phyloP scores from a whole-genome alignment of 1,284 basidiomycete species.

The Austroboletus niveus region DNA sequence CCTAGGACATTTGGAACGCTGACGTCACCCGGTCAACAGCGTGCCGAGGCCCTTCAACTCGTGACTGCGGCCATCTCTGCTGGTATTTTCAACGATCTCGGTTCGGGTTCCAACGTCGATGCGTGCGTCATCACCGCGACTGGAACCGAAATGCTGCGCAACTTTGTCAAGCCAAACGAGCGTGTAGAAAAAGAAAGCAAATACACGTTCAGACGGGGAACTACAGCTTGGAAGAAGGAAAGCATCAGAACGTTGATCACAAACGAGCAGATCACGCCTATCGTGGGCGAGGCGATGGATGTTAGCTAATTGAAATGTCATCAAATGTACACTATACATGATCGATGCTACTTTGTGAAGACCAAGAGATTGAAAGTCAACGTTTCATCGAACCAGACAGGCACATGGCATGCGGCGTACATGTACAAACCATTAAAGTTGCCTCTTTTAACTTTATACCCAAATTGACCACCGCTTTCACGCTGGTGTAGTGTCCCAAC shows the following conservation, averaged over 20 bases:
- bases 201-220: slow-evolving; percentile 76
- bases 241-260: slow-evolving; percentile 70
- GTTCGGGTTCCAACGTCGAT: slow-evolving; percentile 97
- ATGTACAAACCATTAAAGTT: too few relatives aligned
- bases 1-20: not conserved
- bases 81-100: slow-evolving; percentile 99
- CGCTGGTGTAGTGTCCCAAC: too few relatives aligned
- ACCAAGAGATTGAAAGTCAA: too few relatives aligned
- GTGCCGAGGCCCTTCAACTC: slow-evolving; percentile 79
- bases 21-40: slow-evolving; percentile 44
- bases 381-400: too few relatives aligned
- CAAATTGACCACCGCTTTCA: too few relatives aligned
- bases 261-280: slow-evolving; percentile 61
- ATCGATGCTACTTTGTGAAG: too few relatives aligned
- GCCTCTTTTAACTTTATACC: too few relatives aligned
- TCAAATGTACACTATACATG: not conserved
- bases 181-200: slow-evolving; percentile 80
- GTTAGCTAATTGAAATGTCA: slow-evolving; percentile 43
- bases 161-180: slow-evolving; percentile 91
- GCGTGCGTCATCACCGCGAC: slow-evolving; percentile 90
- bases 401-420: too few relatives aligned
- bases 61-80: slow-evolving; percentile 88
- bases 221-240: slow-evolving; percentile 87
- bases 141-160: slow-evolving; percentile 86
- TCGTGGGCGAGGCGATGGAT: slow-evolving; percentile 72